Percentiles rank a stretch among this genome's conserved stretches.
phyloP scores from a whole-genome alignment of 2,329 filamentous ascomycete genomes.

The Aspergillus fumigatus region DNA sequence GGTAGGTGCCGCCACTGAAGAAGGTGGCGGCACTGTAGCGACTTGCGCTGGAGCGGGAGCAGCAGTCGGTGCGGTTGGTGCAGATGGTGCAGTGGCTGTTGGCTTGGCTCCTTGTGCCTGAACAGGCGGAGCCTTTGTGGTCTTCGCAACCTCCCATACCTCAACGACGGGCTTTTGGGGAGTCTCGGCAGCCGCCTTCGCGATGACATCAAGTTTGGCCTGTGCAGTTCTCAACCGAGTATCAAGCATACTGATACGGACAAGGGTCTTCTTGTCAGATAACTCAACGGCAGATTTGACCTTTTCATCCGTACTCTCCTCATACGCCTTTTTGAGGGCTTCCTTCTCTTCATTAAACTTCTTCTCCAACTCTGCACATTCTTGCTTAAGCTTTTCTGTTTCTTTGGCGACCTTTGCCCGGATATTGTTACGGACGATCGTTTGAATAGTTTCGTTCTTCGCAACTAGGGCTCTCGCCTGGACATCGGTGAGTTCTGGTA shows the following conservation, averaged over 20 bases:
- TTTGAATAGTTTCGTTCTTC: constrained; percentile 47
- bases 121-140: constrained; percentile 50
- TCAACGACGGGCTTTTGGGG: constrained; percentile 78
- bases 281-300: constrained; percentile 61
- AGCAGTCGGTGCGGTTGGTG: constrained; percentile 17
- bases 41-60: constrained; percentile 12
- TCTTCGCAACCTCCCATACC: constrained; percentile 79
- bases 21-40: constrained; percentile 6
- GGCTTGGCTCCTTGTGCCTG: constrained; percentile 30
- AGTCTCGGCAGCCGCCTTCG: constrained; percentile 78
- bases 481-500: constrained; percentile 43
- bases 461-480: constrained; percentile 49
- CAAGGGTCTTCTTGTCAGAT: constrained; percentile 67
- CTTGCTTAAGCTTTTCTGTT: constrained; percentile 39
- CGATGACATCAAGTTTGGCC: constrained; percentile 73
- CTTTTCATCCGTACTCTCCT: constrained; percentile 55
- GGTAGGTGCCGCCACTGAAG: neutral
- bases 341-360: constrained; percentile 39
- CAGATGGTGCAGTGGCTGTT: constrained; percentile 17
- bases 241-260: constrained; percentile 75
- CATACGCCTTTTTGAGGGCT: constrained; percentile 43
- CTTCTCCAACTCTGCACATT: constrained; percentile 31
- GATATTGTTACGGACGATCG: constrained; percentile 56
- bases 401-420: constrained; percentile 43
- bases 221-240: constrained; percentile 60